Evolutionary conservation across 1,139 yeast genomes (phyloP).

Genomic region (Magnusiomyces magnusii): DNA sequence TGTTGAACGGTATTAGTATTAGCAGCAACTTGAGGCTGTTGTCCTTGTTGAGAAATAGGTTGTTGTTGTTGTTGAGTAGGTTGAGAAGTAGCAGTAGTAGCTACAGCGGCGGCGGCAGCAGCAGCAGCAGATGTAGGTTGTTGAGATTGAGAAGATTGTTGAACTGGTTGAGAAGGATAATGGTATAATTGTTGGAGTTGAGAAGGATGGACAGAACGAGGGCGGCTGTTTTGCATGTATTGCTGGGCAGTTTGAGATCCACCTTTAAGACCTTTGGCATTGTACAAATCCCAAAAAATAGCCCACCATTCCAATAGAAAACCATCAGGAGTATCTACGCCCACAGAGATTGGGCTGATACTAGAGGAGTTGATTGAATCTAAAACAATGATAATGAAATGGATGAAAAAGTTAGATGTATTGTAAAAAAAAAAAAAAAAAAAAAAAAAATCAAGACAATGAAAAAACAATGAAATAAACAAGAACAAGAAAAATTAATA

Average conservation of each 20-base stretch:
- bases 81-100: background rate
- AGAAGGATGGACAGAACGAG: background rate
- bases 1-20: background rate
- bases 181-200: background rate
- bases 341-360: too few relatives aligned
- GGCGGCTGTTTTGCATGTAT: slow-evolving; percentile 58
- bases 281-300: slow-evolving; percentile 89
- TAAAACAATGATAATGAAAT: background rate
- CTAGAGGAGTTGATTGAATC: too few relatives aligned
- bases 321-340: slow-evolving; percentile 73
- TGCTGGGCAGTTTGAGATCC: slow-evolving; percentile 59
- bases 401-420: too few relatives aligned
- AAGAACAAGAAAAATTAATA: too few relatives aligned
- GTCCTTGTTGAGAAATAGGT: too few relatives aligned
- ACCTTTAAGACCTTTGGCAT: slow-evolving; percentile 63
- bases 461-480: too few relatives aligned
- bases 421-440: too few relatives aligned
- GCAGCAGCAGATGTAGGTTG: too few relatives aligned
- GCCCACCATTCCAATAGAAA: slow-evolving; percentile 95
- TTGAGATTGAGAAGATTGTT: too few relatives aligned
- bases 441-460: too few relatives aligned
- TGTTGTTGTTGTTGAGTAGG: too few relatives aligned
- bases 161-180: background rate
- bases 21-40: background rate
- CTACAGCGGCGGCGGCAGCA: background rate